Conservation (phyloP, 768 basidiomycete genomes). For the Lentinula detonsa region DNA sequence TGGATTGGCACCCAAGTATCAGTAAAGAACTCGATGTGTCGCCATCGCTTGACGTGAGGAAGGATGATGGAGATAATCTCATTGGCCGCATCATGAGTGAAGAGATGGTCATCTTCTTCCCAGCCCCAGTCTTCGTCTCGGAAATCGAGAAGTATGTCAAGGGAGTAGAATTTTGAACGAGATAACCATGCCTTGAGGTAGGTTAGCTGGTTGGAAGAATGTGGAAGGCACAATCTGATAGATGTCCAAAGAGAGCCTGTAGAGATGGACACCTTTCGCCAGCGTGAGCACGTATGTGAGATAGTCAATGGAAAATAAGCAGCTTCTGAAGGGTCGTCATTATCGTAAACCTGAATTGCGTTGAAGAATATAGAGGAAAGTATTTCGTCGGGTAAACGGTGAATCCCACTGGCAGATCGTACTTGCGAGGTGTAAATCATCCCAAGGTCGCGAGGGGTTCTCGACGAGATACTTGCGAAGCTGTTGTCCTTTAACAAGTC, state of each 20-base stretch:
- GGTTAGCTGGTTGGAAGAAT: slow-evolving; percentile 27
- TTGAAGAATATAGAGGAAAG: slow-evolving; percentile 27
- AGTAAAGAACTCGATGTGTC: slow-evolving; percentile 21
- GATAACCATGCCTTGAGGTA: slow-evolving; percentile 31
- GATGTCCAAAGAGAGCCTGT: slow-evolving; percentile 44
- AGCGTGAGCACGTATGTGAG: slow-evolving; percentile 44
- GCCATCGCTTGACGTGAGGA: slow-evolving; percentile 24
- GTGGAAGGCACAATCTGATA: slow-evolving; percentile 41
- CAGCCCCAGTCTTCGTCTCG: slow-evolving; percentile 55
- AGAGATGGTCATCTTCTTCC: slow-evolving; percentile 41
- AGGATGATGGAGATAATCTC: slow-evolving; percentile 20
- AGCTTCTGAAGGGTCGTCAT: slow-evolving; percentile 18
- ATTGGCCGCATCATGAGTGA: slow-evolving; percentile 17
- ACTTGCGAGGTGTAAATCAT: not conserved
- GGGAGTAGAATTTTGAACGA: slow-evolving; percentile 39
- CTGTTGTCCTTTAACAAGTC: not conserved
- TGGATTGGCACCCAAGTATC: slow-evolving; percentile 30
- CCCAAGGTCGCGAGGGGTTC: not conserved
- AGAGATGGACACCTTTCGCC: slow-evolving; percentile 42
- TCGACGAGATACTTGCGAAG: not conserved
- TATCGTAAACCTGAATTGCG: slow-evolving; percentile 17
- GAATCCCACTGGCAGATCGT: not conserved
- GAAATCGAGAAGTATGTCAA: slow-evolving; percentile 51
- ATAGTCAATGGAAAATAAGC: slow-evolving; percentile 23
- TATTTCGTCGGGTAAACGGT: slow-evolving; percentile 28